Evolutionary conservation across 2,329 filamentous ascomycete species (phyloP), one percentile per base, ranked within the genome.

Genomic region (Fusarium pseudograminearum): DNA sequence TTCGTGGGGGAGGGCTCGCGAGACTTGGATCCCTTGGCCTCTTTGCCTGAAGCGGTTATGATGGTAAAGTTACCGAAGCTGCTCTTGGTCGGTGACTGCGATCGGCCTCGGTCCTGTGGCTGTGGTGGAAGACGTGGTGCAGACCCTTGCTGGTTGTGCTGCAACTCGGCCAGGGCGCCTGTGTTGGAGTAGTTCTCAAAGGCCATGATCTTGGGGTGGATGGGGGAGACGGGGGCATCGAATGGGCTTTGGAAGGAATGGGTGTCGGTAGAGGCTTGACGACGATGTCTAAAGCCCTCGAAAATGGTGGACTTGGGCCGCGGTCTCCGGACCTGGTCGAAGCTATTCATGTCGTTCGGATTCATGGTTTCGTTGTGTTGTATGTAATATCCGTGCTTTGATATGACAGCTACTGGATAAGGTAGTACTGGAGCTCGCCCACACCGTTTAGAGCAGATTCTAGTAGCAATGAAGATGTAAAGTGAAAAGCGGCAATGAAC

Each of bases 1-100:
- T 91, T 92, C 61, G 84, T 84, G 14, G 86, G 85, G 41, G 86
- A 86, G 26, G 80, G 71, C 53, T 86, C 84, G 64, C 80, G 78
- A 38, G 79, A 79, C 70, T 83, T 83, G 59, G 80, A 79, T 26
- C 75, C 70, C 53, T 80, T 83, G 62, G 76, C 68, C 42, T 83
- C 83, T 67, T 78, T 83, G 41, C 73, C 72, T 26, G 76, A 73
- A 24, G 81, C 75, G 4, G 82, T 79, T 70, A 83, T 84, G 59
- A 87, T 75, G 7, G 83, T 82, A 24, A 85, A 78, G 47, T 76
- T 76, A 36, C 71, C 76, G 60, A 74, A 70, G 6, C 77, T 79
- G 77, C 80, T 82, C 74, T 86, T 86, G 55, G 81, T 81, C 20
- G 84, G 79, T 16, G 82, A 83, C 63, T 74, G 77, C 54, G 82